phyloP scores from a whole-genome alignment of 139 green algal genomes.

The Yamagishiella unicocca region DNA sequence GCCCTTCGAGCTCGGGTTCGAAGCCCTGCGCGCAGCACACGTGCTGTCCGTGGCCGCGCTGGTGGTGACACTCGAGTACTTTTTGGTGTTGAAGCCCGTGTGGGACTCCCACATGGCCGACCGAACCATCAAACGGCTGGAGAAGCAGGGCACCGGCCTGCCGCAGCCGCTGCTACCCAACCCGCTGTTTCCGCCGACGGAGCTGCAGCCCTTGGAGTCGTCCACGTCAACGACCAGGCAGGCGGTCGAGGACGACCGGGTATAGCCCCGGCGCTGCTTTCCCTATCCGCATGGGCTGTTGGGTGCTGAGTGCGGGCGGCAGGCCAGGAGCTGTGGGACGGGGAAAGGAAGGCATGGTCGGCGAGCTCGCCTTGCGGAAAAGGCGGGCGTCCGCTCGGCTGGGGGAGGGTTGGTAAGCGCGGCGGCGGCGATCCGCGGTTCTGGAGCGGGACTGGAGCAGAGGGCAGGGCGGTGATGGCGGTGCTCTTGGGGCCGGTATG shows the following conservation, averaged over 20 bases:
- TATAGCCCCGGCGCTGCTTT: background rate
- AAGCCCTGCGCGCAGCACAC: constrained; percentile 56
- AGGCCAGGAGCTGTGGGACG: no score
- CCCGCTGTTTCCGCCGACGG: constrained; percentile 9
- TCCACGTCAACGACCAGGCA: background rate
- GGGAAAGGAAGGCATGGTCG: no score
- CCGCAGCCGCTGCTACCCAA: constrained; percentile 35
- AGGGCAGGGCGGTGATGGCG: no score
- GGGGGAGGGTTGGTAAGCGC: no score
- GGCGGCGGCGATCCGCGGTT: no score
- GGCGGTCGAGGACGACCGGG: constrained; percentile 9
- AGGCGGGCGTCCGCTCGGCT: no score
- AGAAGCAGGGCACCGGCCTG: background rate
- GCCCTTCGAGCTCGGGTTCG: constrained; percentile 61
- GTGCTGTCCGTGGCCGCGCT: constrained; percentile 25
- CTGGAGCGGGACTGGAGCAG: no score
- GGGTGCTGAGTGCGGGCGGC: no score
- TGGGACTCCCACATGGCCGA: constrained; percentile 46
- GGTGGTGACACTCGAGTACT: constrained; percentile 45
- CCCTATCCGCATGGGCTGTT: no score
- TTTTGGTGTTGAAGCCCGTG: constrained; percentile 59
- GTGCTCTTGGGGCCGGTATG: no score
- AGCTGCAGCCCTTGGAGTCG: constrained; percentile 23
- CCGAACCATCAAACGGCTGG: background rate
- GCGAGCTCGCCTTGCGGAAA: no score